These are phyloP conservation scores for Microcyclosporella mali DNA, from an alignment of 2,329 filamentous ascomycete species.

Conservation along the genomic window DNA sequence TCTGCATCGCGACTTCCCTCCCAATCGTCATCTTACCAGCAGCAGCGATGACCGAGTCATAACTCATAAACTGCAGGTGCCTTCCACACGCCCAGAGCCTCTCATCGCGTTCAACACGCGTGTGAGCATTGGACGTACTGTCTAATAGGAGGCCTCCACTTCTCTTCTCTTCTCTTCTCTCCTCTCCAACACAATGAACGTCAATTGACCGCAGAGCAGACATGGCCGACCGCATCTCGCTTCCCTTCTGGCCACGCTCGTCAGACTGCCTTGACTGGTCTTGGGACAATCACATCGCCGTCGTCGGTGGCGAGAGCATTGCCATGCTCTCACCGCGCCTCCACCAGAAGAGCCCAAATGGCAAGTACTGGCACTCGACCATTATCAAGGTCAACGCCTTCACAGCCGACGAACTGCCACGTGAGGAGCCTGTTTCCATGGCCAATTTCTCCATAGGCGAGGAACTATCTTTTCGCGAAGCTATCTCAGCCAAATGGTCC, in stretches of 20 bases:
- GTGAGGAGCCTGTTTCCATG: conserved; percentile 42
- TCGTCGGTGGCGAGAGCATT: conserved; percentile 51
- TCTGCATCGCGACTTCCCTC: no score
- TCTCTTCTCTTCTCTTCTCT: conserved; percentile 7
- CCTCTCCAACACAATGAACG: neutral
- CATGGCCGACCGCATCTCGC: conserved; percentile 19
- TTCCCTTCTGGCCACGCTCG: conserved; percentile 46
- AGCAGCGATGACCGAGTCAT: no score
- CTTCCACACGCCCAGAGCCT: no score
- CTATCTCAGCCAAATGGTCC: conserved; percentile 51
- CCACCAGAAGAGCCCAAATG: conserved; percentile 21
- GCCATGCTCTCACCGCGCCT: conserved; percentile 40
- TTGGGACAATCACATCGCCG: conserved; percentile 51
- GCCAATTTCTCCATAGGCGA: conserved; percentile 51
- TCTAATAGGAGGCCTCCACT: conserved; percentile 4
- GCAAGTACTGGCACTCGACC: conserved; percentile 32
- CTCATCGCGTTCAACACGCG: no score
- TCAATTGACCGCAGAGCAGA: conserved; percentile 1
- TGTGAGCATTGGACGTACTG: no score
- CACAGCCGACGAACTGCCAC: conserved; percentile 43
- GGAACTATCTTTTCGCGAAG: conserved; percentile 50
- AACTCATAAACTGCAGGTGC: no score
- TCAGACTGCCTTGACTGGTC: conserved; percentile 54
- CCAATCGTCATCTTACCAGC: no score
- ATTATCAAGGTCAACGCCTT: conserved; percentile 48